Percentiles rank a stretch among this genome's conserved stretches.
Evolutionary conservation across 2,329 filamentous ascomycete genomes (phyloP).

Genomic region (Helminthosporium solani): DNA sequence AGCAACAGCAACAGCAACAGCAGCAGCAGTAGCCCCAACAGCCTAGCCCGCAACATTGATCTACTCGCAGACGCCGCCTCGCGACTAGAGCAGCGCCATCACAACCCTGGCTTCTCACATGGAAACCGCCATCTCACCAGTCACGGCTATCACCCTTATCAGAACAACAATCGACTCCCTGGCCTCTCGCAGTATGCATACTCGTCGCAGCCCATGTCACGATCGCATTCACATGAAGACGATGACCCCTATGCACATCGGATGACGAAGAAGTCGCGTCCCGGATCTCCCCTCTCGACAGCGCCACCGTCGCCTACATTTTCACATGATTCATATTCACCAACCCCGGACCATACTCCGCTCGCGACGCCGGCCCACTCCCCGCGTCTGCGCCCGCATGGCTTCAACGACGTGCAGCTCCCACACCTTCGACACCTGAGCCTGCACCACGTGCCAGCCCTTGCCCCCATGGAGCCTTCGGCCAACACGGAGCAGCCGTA

Average conservation of each 20-base stretch:
- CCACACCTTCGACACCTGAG: constrained; percentile 78
- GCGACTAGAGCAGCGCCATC: constrained; percentile 64
- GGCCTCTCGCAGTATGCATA: constrained; percentile 53
- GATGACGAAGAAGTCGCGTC: constrained; percentile 82
- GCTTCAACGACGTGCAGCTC: constrained; percentile 71
- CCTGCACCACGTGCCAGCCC: constrained; percentile 64
- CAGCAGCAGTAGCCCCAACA: constrained; percentile 49
- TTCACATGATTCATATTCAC: constrained; percentile 91
- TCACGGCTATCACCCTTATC: constrained; percentile 50
- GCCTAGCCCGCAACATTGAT: constrained; percentile 60
- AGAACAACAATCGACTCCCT: constrained; percentile 61
- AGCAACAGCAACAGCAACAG: constrained; percentile 25
- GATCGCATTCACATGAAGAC: constrained; percentile 80
- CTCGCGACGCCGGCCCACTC: constrained; percentile 94
- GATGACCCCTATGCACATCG: constrained; percentile 77
- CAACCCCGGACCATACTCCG: constrained; percentile 97
- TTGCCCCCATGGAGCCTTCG: constrained; percentile 70
- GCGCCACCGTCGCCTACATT: constrained; percentile 95
- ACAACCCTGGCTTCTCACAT: constrained; percentile 37
- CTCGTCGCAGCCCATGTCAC: constrained; percentile 81
- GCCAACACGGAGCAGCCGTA: constrained; percentile 61
- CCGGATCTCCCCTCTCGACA: constrained; percentile 92
- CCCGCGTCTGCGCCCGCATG: constrained; percentile 80
- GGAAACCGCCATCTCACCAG: constrained; percentile 41
- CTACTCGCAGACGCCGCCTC: constrained; percentile 69